Percentiles rank a stretch among this genome's conserved stretches.
Conservation (phyloP, 2,329 filamentous ascomycete species). For the Talaromyces sp. region DNA sequence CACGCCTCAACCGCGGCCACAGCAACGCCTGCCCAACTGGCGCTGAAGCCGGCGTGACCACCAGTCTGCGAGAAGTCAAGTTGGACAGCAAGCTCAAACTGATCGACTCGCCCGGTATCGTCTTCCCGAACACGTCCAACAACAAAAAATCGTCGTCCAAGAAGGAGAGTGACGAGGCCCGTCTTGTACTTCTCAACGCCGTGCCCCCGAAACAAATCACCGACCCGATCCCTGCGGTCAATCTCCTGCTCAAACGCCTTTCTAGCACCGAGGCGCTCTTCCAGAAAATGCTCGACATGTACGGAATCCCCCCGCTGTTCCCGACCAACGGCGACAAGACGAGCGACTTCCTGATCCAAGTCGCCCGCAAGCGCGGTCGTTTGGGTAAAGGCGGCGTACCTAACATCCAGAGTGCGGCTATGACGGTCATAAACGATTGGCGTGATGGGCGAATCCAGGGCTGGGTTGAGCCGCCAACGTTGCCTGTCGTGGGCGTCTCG, state of each 20-base stretch:
- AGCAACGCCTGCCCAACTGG: conserved; percentile 74
- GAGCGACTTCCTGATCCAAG: conserved; percentile 88
- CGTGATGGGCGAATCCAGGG: conserved; percentile 90
- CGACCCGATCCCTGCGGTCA: conserved; percentile 83
- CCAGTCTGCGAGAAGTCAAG: conserved; percentile 81
- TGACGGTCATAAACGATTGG: conserved; percentile 95
- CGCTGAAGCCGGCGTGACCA: conserved; percentile 88
- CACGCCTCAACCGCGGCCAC: conserved; percentile 60
- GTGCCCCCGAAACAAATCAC: conserved; percentile 91
- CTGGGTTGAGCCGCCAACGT: conserved; percentile 72
- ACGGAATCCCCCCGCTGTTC: conserved; percentile 76
- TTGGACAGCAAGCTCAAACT: conserved; percentile 91
- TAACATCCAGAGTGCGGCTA: conserved; percentile 80
- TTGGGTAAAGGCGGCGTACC: conserved; percentile 85
- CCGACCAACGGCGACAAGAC: conserved; percentile 62
- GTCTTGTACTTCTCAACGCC: conserved; percentile 82
- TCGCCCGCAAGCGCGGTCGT: conserved; percentile 85
- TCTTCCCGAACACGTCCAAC: conserved; percentile 63
- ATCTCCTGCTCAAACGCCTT: conserved; percentile 74
- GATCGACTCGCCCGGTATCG: conserved; percentile 89
- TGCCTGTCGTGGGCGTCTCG: conserved; percentile 55
- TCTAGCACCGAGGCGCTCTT: conserved; percentile 64
- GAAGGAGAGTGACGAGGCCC: conserved; percentile 68
- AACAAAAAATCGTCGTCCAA: conserved; percentile 50
- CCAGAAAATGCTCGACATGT: conserved; percentile 72